phyloP scores from a whole-genome alignment of 768 basidiomycete species.

The Galerina sulciceps region DNA sequence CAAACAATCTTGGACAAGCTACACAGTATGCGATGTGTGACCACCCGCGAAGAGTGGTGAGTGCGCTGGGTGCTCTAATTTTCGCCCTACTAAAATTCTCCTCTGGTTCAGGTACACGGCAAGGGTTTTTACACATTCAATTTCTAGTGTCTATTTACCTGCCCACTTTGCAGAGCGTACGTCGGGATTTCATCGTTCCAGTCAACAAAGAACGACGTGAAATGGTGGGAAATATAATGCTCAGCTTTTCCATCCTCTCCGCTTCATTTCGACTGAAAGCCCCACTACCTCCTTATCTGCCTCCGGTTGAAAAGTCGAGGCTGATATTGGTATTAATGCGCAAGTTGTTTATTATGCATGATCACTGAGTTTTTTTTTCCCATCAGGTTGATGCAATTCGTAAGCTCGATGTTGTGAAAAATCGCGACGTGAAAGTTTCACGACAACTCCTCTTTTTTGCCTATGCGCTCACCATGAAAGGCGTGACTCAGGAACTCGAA shows the following conservation, averaged over 20 bases:
- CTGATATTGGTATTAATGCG: constrained; percentile 63
- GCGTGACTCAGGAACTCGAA: constrained; percentile 89
- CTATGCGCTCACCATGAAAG: constrained; percentile 93
- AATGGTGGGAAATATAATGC: constrained; percentile 94
- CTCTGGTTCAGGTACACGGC: constrained; percentile 67
- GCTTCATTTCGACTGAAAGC: constrained; percentile 84
- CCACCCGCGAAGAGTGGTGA: constrained; percentile 92
- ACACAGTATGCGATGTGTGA: constrained; percentile 98
- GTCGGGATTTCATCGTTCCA: constrained; percentile 87
- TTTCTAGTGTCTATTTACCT: neutral
- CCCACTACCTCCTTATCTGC: constrained; percentile 95
- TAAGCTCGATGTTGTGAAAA: constrained; percentile 85
- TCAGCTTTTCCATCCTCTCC: constrained; percentile 83
- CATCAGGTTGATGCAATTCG: constrained; percentile 81
- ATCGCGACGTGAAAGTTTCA: constrained; percentile 79
- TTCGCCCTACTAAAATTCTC: constrained; percentile 6
- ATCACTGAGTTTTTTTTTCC: neutral
- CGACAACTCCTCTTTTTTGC: constrained; percentile 91
- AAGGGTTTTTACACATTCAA: constrained; percentile 24
- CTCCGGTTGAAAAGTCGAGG: constrained; percentile 87
- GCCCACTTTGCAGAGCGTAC: constrained; percentile 61
- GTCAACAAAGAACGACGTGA: constrained; percentile 89
- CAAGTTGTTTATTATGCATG: neutral
- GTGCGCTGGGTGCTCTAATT: constrained; percentile 24
- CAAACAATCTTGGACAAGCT: constrained; percentile 87